A percentile compares a stretch with the other conserved stretches of the same genome.
These are phyloP conservation scores for Xanthoconium purpureum DNA, from an alignment of 768 basidiomycete genomes.

Conservation along the genomic window DNA sequence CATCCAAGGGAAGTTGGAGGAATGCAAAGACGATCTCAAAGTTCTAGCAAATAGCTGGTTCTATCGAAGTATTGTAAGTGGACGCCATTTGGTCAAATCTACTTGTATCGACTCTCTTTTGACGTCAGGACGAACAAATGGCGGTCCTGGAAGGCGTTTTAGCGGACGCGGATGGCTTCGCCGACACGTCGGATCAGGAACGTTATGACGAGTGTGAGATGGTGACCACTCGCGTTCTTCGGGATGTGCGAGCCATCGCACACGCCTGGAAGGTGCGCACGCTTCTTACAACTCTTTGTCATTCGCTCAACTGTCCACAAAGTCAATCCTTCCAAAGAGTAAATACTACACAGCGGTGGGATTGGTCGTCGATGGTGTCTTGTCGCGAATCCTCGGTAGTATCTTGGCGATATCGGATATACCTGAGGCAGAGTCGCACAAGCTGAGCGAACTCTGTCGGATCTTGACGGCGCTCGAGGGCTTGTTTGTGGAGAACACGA, in stretches of 20 bases:
- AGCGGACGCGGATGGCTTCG: constrained; percentile 61
- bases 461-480: constrained; percentile 78
- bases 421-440: constrained; percentile 81
- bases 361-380: constrained; percentile 60
- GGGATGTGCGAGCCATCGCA: constrained; percentile 59
- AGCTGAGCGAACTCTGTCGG: constrained; percentile 77
- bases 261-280: constrained; percentile 70
- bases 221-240: constrained; percentile 59
- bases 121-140: constrained; percentile 24
- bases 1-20: constrained; percentile 48
- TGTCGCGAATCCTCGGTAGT: constrained; percentile 66
- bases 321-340: constrained; percentile 68
- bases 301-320: constrained; percentile 1
- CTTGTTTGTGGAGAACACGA: constrained; percentile 66
- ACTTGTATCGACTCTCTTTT: background rate
- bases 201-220: constrained; percentile 75
- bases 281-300: background rate
- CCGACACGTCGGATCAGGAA: constrained; percentile 64
- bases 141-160: constrained; percentile 38
- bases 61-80: constrained; percentile 64
- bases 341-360: constrained; percentile 75
- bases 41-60: constrained; percentile 67
- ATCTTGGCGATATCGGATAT: constrained; percentile 81
- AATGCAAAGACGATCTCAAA: constrained; percentile 49
- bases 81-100: background rate